Evolutionary conservation across 2,329 filamentous ascomycete genomes (phyloP).

Genomic region (Rachicladosporium sp.): DNA sequence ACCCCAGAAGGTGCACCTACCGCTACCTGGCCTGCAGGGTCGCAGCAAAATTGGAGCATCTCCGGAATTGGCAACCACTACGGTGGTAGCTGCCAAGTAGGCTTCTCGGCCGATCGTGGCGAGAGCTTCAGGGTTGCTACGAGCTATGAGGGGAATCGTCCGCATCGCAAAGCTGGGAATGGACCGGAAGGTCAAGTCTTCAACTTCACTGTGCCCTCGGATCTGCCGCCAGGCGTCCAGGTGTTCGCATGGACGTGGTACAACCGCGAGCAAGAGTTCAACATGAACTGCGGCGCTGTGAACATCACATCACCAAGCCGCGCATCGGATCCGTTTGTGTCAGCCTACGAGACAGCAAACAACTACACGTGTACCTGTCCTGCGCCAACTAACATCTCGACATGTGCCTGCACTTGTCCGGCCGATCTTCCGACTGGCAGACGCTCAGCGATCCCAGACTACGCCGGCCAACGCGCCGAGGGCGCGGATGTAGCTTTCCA

Average conservation of each 20-base stretch:
- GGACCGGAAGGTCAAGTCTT: slow-evolving; percentile 32
- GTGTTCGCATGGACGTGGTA: slow-evolving; percentile 35
- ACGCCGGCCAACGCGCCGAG: no score
- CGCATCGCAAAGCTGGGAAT: slow-evolving; percentile 27
- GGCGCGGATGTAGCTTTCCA: no score
- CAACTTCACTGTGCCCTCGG: slow-evolving; percentile 32
- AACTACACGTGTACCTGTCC: no score
- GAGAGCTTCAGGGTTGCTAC: slow-evolving; percentile 33
- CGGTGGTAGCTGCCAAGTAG: slow-evolving; percentile 36
- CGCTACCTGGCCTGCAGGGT: slow-evolving; percentile 32
- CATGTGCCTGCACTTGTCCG: no score
- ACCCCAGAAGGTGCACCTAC: slow-evolving; percentile 31
- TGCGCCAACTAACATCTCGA: no score
- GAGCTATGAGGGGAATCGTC: slow-evolving; percentile 37
- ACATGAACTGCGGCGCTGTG: slow-evolving; percentile 28
- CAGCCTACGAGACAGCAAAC: no score
- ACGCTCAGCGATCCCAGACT: no score
- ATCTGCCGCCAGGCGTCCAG: slow-evolving; percentile 29
- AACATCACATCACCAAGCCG: no score
- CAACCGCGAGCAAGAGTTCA: slow-evolving; percentile 35
- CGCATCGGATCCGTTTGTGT: no score
- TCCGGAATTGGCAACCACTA: slow-evolving; percentile 30
- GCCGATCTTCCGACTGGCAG: no score
- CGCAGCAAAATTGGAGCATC: slow-evolving; percentile 30
- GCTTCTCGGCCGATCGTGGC: slow-evolving; percentile 30